A percentile compares a stretch with the other conserved stretches of the same genome.
Evolutionary conservation across 257 asterid species (phyloP).

Genomic region (Solanum rostratum): DNA sequence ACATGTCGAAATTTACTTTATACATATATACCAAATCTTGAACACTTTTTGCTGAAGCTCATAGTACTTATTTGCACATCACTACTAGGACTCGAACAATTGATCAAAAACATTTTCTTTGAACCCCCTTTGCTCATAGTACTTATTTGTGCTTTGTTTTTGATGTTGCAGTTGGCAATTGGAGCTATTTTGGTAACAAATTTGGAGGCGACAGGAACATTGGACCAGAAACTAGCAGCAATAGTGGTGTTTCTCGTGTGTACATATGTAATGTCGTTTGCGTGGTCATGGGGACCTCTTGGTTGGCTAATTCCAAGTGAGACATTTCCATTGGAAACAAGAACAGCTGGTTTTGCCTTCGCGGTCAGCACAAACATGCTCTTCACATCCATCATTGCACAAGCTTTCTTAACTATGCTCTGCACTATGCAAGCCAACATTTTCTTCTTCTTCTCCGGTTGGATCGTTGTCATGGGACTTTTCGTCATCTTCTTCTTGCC

Average conservation of each 20-base stretch:
- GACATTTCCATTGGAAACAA: conserved; percentile 53
- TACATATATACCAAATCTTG: background rate
- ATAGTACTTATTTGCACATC: background rate
- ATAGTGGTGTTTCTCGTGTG: conserved; percentile 50
- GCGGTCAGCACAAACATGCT: conserved; percentile 50
- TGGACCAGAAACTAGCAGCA: conserved; percentile 15
- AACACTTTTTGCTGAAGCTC: background rate
- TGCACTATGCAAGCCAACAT: conserved; percentile 26
- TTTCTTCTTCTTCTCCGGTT: conserved; percentile 26
- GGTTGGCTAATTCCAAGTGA: conserved; percentile 79
- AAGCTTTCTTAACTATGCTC: conserved; percentile 23
- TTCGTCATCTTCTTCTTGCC: conserved; percentile 22
- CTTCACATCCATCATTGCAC: conserved; percentile 24
- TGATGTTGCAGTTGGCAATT: conserved; percentile 29
- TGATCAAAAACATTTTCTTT: background rate
- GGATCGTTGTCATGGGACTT: conserved; percentile 21
- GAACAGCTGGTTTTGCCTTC: conserved; percentile 60
- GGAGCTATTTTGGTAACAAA: conserved; percentile 30
- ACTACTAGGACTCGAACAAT: background rate
- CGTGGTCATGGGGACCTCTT: conserved; percentile 86
- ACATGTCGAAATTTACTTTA: background rate
- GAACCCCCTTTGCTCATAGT: background rate
- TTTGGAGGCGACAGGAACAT: conserved; percentile 27
- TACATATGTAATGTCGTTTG: conserved; percentile 53
- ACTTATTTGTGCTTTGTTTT: background rate